Conservation (phyloP, 2,329 filamentous ascomycete genomes). For the Aspergillus pseudonomiae region DNA sequence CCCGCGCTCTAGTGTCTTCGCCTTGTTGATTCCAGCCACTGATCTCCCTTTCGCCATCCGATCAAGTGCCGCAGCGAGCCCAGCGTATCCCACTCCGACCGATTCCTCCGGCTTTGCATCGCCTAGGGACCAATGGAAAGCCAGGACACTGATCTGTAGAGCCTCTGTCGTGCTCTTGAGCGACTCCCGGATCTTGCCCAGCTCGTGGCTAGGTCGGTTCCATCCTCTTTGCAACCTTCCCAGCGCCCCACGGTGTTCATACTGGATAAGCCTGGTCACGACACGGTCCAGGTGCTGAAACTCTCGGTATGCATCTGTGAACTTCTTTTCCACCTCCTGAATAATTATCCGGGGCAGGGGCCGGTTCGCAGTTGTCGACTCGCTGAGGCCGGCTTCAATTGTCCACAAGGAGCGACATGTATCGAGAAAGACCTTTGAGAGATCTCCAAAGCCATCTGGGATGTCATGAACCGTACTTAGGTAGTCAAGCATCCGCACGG, state of each 20-base stretch:
- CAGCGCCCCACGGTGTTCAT: conserved; percentile 64
- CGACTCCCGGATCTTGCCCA: conserved; percentile 45
- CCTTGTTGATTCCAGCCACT: conserved; percentile 31
- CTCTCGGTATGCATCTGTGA: conserved; percentile 62
- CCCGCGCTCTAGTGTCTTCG: conserved; percentile 24
- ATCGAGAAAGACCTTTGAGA: conserved; percentile 69
- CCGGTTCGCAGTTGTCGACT: conserved; percentile 55
- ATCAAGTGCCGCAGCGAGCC: conserved; percentile 66
- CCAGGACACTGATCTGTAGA: conserved; percentile 65
- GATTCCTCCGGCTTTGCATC: conserved; percentile 61
- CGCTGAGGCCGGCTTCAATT: conserved; percentile 67
- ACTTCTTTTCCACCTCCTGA: conserved; percentile 66
- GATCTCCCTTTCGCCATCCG: conserved; percentile 42
- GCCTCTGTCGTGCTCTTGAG: conserved; percentile 63
- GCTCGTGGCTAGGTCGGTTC: conserved; percentile 40
- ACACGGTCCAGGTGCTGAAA: conserved; percentile 67
- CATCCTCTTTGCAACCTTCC: conserved; percentile 64
- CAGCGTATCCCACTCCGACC: conserved; percentile 68
- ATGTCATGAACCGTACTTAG: conserved; percentile 60
- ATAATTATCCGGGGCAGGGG: conserved; percentile 63
- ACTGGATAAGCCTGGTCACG: conserved; percentile 63
- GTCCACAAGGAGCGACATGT: conserved; percentile 68
- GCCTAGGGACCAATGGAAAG: conserved; percentile 69
- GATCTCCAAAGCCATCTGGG: conserved; percentile 58
- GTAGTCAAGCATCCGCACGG: conserved; percentile 67